A percentile compares a stretch with the other conserved stretches of the same genome.
phyloP scores from a whole-genome alignment of 306 rosid species.

The Aeschynomene evenia region DNA sequence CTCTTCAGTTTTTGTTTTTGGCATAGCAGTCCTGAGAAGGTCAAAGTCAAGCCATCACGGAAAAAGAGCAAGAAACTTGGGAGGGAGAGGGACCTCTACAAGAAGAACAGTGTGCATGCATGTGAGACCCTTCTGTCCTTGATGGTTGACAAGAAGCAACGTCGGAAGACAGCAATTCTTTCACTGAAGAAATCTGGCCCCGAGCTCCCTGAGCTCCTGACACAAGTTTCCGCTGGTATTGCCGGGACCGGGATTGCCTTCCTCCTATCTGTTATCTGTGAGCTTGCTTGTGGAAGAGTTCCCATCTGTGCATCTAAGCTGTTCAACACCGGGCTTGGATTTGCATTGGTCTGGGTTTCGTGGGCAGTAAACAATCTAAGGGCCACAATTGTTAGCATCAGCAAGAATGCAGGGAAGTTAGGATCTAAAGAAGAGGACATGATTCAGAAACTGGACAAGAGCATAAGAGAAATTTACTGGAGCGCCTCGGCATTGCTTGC shows the following conservation, averaged over 20 bases:
- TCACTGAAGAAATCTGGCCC: slow-evolving; percentile 72
- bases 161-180: slow-evolving; percentile 46
- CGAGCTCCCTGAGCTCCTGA: slow-evolving; percentile 74
- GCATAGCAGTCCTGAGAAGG: slow-evolving; percentile 67
- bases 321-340: slow-evolving; percentile 58
- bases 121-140: slow-evolving; percentile 81
- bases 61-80: slow-evolving; percentile 58
- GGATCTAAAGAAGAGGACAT: slow-evolving; percentile 61
- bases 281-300: slow-evolving; percentile 58
- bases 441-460: slow-evolving; percentile 55
- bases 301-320: slow-evolving; percentile 57
- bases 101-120: slow-evolving; percentile 64
- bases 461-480: slow-evolving; percentile 54
- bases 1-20: slow-evolving; percentile 16
- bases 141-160: slow-evolving; percentile 49
- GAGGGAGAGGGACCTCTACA: slow-evolving; percentile 64
- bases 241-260: slow-evolving; percentile 87
- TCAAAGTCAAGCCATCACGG: slow-evolving; percentile 53
- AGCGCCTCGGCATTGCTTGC: slow-evolving; percentile 67
- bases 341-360: slow-evolving; percentile 84
- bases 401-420: slow-evolving; percentile 57
- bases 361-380: slow-evolving; percentile 67
- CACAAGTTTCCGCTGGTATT: slow-evolving; percentile 68
- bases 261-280: slow-evolving; percentile 57
- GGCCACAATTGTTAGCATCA: slow-evolving; percentile 46